Evolutionary conservation across 371 early-diverging fungal genomes (phyloP).

Genomic region (Lichtheimia hyalospora): DNA sequence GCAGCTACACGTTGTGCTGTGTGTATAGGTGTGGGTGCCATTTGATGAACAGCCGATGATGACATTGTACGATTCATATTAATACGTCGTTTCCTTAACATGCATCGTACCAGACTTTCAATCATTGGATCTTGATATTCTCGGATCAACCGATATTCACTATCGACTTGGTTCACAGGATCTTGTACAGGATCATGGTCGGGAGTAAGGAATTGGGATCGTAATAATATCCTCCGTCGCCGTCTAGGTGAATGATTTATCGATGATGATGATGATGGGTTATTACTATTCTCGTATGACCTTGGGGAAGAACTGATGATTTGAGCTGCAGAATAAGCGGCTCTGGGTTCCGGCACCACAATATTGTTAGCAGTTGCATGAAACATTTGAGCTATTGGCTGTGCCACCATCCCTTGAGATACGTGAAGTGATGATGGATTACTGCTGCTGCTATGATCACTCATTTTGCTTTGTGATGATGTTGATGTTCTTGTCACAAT

Average conservation of each 20-base stretch:
- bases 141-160: slow-evolving; percentile 7
- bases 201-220: slow-evolving; percentile 8
- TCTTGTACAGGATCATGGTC: neutral
- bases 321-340: slow-evolving; percentile 14
- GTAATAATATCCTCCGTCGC: neutral
- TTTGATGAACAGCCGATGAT: neutral
- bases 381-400: slow-evolving; percentile 5
- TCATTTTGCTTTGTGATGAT: neutral
- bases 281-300: neutral
- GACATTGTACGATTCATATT: slow-evolving; percentile 6
- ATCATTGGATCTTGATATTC: slow-evolving; percentile 12
- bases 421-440: slow-evolving; percentile 3
- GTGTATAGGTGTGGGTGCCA: neutral
- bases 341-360: slow-evolving; percentile 21
- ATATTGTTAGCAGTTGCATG: slow-evolving; percentile 30
- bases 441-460: neutral
- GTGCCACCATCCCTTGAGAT: slow-evolving; percentile 7
- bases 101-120: slow-evolving; percentile 9
- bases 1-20: neutral
- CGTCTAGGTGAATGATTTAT: neutral
- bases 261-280: slow-evolving; percentile 1
- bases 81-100: neutral
- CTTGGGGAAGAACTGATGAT: neutral
- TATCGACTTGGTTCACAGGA: neutral
- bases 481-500: neutral